Conservation (phyloP, 2,329 filamentous ascomycete genomes). For the Talaromyces sp. region DNA sequence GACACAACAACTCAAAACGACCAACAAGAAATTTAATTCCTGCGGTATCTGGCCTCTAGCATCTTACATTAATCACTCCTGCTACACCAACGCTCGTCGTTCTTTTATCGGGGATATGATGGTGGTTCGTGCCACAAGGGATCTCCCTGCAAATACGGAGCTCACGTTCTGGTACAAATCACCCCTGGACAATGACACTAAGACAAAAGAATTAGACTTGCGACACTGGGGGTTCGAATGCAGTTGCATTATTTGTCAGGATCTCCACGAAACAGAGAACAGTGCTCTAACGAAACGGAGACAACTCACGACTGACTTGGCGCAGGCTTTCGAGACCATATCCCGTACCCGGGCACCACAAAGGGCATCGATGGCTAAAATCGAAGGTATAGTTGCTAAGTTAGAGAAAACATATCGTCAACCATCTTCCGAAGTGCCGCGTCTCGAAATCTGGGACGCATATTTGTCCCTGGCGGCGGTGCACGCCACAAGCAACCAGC, state of each 20-base stretch:
- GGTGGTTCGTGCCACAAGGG: constrained; percentile 43
- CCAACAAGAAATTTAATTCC: constrained; percentile 15
- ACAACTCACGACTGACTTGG: constrained; percentile 7
- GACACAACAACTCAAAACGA: neutral
- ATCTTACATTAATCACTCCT: constrained; percentile 52
- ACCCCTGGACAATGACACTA: constrained; percentile 11
- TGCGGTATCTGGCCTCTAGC: constrained; percentile 46
- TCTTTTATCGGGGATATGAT: constrained; percentile 53
- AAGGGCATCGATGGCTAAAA: constrained; percentile 1
- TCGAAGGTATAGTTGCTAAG: constrained; percentile 13
- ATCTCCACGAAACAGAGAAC: constrained; percentile 6
- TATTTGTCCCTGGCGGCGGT: constrained; percentile 18
- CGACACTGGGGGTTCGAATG: constrained; percentile 23
- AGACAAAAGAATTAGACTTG: neutral
- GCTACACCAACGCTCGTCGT: constrained; percentile 42
- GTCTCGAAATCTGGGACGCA: constrained; percentile 13
- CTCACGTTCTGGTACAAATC: constrained; percentile 38
- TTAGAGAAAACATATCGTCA: constrained; percentile 20
- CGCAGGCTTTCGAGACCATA: neutral
- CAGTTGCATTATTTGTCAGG: constrained; percentile 19
- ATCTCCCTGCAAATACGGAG: constrained; percentile 44
- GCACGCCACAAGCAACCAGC: constrained; percentile 4
- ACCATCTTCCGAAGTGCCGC: constrained; percentile 21
- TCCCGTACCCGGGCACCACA: neutral
- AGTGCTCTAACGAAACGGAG: constrained; percentile 13